Conservation (phyloP, 164 flowering plant genomes). For the grape (Vitis vinifera) region ASM3070453v1 NC_081821.1:18373001-18373500, state of each 20-base stretch:
- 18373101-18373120: conserved; percentile 7
- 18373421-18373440: too few relatives aligned
- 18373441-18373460: too few relatives aligned
- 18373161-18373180: too few relatives aligned
- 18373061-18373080: not conserved
- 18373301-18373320: conserved; percentile 8
- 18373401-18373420: not conserved
- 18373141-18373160: too few relatives aligned
- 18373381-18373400: not conserved
- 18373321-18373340: conserved; percentile 1
- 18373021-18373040: too few relatives aligned
- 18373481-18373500: too few relatives aligned
- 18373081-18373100: conserved; percentile 2
- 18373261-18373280: not conserved
- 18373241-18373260: conserved; percentile 7
- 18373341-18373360: conserved; percentile 10
- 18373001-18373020: too few relatives aligned
- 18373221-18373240: conserved; percentile 1
- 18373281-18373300: conserved; percentile 9
- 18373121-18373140: not conserved
- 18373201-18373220: conserved; percentile 1
- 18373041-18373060: too few relatives aligned
- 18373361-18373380: not conserved
- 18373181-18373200: not conserved
- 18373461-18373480: too few relatives aligned